These are phyloP conservation scores for Rutstroemia sp. DNA, from an alignment of 2,329 filamentous ascomycete genomes.

Conservation along the genomic window DNA sequence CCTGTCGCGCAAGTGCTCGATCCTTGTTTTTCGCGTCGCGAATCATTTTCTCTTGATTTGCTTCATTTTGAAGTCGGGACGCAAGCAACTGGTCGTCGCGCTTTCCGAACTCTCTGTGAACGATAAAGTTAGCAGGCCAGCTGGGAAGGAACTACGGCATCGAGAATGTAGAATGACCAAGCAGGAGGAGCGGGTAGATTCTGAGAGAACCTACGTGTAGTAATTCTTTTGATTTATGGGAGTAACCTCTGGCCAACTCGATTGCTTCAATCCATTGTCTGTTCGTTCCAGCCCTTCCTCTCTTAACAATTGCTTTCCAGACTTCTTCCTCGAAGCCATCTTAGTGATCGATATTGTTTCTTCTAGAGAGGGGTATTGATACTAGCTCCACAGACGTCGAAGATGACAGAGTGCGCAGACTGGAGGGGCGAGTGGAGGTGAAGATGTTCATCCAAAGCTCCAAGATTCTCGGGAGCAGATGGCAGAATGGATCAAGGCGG, in stretches of 20 bases:
- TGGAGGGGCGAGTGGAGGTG: no score
- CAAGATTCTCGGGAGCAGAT: no score
- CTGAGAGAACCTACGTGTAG: slow-evolving; percentile 64
- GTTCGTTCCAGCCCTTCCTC: slow-evolving; percentile 75
- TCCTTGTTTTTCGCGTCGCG: slow-evolving; percentile 84
- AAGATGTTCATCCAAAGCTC: no score
- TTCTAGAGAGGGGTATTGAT: no score
- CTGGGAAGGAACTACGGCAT: no score
- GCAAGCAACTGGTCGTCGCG: slow-evolving; percentile 94
- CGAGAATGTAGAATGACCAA: no score
- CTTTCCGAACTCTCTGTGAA: slow-evolving; percentile 84
- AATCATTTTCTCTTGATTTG: slow-evolving; percentile 73
- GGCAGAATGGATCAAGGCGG: no score
- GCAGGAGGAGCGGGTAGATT: no score
- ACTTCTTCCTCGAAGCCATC: slow-evolving; percentile 31
- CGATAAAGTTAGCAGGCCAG: slow-evolving; percentile 2
- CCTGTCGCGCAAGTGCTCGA: slow-evolving; percentile 70
- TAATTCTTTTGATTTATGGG: slow-evolving; percentile 99
- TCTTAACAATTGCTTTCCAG: slow-evolving; percentile 29
- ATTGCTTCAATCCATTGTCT: slow-evolving; percentile 96
- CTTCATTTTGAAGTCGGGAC: slow-evolving; percentile 80
- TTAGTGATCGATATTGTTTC: no score
- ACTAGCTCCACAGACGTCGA: no score
- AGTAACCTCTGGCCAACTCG: slow-evolving; percentile 83
- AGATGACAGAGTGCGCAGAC: no score